Evolutionary conservation across 108 stramenopile species (phyloP).

Genomic region (Parmales sp.): DNA sequence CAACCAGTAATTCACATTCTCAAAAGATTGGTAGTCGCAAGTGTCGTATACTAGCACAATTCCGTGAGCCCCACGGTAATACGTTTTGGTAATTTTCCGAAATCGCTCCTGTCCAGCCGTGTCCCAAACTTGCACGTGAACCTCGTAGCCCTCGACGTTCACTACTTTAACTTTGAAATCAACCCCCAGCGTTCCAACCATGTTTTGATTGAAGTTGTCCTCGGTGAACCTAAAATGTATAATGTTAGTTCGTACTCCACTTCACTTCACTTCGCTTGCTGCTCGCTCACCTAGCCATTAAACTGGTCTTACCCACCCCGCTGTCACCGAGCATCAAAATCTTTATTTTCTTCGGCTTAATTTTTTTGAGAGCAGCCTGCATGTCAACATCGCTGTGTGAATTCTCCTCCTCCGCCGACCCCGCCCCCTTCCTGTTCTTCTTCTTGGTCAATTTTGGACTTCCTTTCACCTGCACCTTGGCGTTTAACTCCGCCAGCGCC

Average conservation of each 20-base stretch:
- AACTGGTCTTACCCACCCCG: constrained; percentile 55
- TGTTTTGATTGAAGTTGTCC: constrained; percentile 39
- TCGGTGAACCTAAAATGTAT: constrained; percentile 52
- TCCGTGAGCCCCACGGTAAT: constrained; percentile 52
- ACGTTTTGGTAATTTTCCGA: constrained; percentile 52
- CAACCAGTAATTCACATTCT: constrained; percentile 51
- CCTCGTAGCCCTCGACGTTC: constrained; percentile 39
- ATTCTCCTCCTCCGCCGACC: not conserved
- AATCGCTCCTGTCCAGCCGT: constrained; percentile 57
- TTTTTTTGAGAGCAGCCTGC: no score
- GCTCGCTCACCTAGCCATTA: constrained; percentile 30
- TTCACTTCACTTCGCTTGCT: no score
- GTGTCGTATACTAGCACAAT: constrained; percentile 57
- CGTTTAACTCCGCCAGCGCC: not conserved
- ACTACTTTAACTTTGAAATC: constrained; percentile 58
- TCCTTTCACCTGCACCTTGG: not conserved
- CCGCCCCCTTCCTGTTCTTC: not conserved
- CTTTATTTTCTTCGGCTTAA: constrained; percentile 45
- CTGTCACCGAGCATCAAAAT: constrained; percentile 60
- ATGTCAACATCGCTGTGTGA: not conserved
- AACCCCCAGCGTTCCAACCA: constrained; percentile 52
- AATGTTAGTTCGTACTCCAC: no score
- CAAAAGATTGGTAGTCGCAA: constrained; percentile 44
- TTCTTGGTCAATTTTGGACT: not conserved
- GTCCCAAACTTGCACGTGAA: constrained; percentile 59